Base-by-base conservation (phyloP, 306 rosid genomes). In the Glycine tomentella region DNA sequence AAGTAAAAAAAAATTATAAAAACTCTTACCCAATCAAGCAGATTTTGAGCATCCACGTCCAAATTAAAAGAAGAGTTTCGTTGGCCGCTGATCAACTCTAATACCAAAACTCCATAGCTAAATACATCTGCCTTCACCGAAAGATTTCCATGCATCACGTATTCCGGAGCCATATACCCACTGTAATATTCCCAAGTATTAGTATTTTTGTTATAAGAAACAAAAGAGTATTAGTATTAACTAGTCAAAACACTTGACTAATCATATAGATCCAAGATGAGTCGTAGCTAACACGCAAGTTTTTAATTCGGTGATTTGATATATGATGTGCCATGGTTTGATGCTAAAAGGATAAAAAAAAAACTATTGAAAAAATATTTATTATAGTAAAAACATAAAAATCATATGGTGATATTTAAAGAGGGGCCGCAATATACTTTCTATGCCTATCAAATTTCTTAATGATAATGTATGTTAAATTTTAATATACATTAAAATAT, bases 151-250 rank as follows among this genome's bases (percentile, higher is more conserved):
- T 90, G 90, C 98, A 95, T 90, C 33, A 95, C 87, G 65, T 95
- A 95, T 68, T 95, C 99, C 0, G 99, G 99, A 50, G 99, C 98
- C 98, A 95, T 95, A 72, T 95, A 93, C 1, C 99, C 99, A 71
- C 99, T 95, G 85, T 40, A 46, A 33, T 25, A 25, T 25, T 25
- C 31, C 31, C 31, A 25, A 25, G 31, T 25, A 25, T 25, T 25
- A 25, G 31, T 25, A 25, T 25, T 2, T 25, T 25, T 25, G 0
- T 25, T 25, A 25, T 25, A 25, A 25, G 31, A 25, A 25, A 5
- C 44, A 38, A 0, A 38, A 4, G 6, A 38, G 44, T 38, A 38
- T 38, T 38, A 38, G 34, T 55, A 9, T 3, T 9, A 59, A 59
- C 20, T 20, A 20, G 20, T 20, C 20, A 20, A 20, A 20, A 20